Conservation (phyloP, 1,284 basidiomycete genomes). For the Mycena citricolor region DNA sequence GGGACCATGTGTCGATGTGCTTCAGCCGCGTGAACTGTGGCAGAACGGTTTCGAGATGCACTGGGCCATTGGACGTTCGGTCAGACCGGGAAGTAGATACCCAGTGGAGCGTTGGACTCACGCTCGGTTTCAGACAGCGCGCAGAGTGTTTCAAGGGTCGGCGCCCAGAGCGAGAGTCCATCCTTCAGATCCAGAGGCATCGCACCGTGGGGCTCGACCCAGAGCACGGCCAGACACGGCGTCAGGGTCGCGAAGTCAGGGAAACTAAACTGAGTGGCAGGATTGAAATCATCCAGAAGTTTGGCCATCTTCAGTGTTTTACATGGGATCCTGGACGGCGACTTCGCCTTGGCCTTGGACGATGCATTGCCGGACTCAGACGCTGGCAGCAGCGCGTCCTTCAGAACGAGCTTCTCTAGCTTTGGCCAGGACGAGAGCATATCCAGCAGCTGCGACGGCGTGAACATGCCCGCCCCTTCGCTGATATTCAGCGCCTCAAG, state of each 20-base stretch:
- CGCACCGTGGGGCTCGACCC: constrained; percentile 12
- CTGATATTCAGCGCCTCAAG: constrained; percentile 17
- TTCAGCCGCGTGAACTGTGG: constrained; percentile 3
- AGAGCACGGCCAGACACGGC: constrained; percentile 14
- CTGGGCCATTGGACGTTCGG: background rate
- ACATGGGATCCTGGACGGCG: background rate
- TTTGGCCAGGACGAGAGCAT: constrained; percentile 13
- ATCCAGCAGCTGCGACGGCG: constrained; percentile 12
- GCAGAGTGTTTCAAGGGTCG: constrained; percentile 13
- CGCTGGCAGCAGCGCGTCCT: constrained; percentile 5
- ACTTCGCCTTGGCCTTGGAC: background rate
- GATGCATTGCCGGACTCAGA: background rate
- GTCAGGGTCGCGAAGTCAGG: constrained; percentile 10
- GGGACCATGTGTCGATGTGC: constrained; percentile 13
- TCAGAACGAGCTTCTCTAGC: constrained; percentile 18
- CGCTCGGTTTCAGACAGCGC: constrained; percentile 13
- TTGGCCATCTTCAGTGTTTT: constrained; percentile 23
- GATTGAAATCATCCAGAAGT: constrained; percentile 16
- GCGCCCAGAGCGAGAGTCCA: constrained; percentile 8
- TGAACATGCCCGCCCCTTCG: constrained; percentile 18
- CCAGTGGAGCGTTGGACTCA: background rate
- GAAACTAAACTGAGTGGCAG: constrained; percentile 8
- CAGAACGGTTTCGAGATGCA: constrained; percentile 10
- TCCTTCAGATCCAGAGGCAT: constrained; percentile 10
- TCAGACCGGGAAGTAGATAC: background rate